A percentile compares a stretch with the other conserved stretches of the same genome.
phyloP scores from a whole-genome alignment of 371 early-diverging fungal genomes.

The Mortierella sp. region DNA sequence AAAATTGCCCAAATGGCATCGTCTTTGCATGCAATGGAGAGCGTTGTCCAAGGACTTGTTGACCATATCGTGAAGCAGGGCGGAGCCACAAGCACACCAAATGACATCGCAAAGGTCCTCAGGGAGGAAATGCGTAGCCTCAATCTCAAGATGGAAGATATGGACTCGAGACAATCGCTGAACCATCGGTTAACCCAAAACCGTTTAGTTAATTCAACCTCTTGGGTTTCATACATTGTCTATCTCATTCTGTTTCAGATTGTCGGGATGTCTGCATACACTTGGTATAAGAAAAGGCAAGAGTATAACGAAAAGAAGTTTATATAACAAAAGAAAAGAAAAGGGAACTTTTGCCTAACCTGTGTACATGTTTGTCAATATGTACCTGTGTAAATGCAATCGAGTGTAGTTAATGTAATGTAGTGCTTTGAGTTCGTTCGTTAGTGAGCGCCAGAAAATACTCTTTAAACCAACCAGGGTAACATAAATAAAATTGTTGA shows the following conservation, averaged over 20 bases:
- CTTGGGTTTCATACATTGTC: slow-evolving; percentile 44
- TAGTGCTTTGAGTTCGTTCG: too few relatives aligned
- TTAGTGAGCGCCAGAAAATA: too few relatives aligned
- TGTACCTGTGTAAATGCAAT: too few relatives aligned
- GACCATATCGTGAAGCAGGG: slow-evolving; percentile 60
- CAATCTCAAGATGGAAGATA: slow-evolving; percentile 53
- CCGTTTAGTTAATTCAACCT: slow-evolving; percentile 36
- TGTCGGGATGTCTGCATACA: slow-evolving; percentile 32
- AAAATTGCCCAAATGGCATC: slow-evolving; percentile 67
- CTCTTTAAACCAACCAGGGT: too few relatives aligned
- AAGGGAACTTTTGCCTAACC: too few relatives aligned
- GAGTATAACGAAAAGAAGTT: slow-evolving; percentile 53
- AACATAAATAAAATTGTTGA: too few relatives aligned
- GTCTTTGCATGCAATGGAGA: slow-evolving; percentile 87
- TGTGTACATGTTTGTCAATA: too few relatives aligned
- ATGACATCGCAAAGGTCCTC: slow-evolving; percentile 40
- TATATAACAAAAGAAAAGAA: slow-evolving; percentile 10
- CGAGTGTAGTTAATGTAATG: too few relatives aligned
- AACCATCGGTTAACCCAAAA: slow-evolving; percentile 47
- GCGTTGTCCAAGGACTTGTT: slow-evolving; percentile 75
- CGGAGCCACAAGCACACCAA: slow-evolving; percentile 1
- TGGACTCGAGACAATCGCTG: slow-evolving; percentile 44
- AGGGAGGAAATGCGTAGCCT: slow-evolving; percentile 43
- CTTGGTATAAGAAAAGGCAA: slow-evolving; percentile 48
- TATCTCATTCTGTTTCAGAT: slow-evolving; percentile 39